Evolutionary conservation across 2,329 filamentous ascomycete genomes (phyloP), one percentile per base, ranked within the genome.

Genomic region (Talaromyces pinophilus): DNA sequence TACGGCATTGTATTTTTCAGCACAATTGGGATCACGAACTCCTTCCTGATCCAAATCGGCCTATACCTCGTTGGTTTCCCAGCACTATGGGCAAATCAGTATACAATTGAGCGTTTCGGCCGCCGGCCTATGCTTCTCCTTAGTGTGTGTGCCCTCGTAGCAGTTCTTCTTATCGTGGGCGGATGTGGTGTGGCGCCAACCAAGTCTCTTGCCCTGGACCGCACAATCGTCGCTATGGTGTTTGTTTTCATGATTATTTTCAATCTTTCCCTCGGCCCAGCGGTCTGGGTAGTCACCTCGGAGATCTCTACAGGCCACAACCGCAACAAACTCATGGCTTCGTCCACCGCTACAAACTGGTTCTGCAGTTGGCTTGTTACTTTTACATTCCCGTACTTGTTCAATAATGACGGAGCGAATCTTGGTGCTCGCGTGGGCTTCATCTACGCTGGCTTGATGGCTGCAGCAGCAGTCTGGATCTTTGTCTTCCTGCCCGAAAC

Each of bases 221-320:
- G 85, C 85, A 44, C 85, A 87, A 71, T 77, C 87, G 13, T 85
- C 85, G 0, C 85, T 84, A 0, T 85, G 87, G 71, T 79, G 84
- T 90, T 88, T 82, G 89, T 96, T 83, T 95, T 92, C 85, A 93
- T 96, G 84, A 92, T 92, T 86, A 93, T 90, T 85, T 96, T 96
- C 78, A 92, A 92, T 67, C 88, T 86, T 67, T 96, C 92, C 69
- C 96, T 92, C 92, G 92, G 92, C 62, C 92, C 92, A 5, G 90
- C 83, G 64, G 85, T 84, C 22, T 88, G 85, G 86, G 83, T 82
- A 64, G 86, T 96, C 71, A 93, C 94, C 73, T 92, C 92, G 76
- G 92, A 96, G 83, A 90, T 94, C 80, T 96, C 91, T 87, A 92
- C 92, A 65, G 87, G 96, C 62, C 91, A 91, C 68, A 94, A 96